Percentiles rank a stretch among this genome's conserved stretches.
These are phyloP conservation scores for Sugiyamaella japonica DNA, from an alignment of 1,139 yeast species.

Conservation along the genomic window DNA sequence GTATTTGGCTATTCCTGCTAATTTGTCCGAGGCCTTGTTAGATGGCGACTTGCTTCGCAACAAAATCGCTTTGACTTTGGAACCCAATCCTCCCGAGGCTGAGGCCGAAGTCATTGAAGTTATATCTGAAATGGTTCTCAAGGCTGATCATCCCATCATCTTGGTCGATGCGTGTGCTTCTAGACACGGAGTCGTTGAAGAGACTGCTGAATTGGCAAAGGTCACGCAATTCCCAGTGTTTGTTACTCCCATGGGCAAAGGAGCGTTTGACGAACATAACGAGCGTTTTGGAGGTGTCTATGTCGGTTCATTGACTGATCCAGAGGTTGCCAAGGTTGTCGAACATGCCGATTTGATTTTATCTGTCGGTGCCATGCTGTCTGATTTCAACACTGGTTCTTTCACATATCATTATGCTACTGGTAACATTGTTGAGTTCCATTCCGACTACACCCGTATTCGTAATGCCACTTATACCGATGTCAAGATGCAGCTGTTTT, in stretches of 20 bases:
- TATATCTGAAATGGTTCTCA: conserved; percentile 52
- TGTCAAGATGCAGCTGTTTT: conserved; percentile 71
- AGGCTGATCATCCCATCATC: conserved; percentile 67
- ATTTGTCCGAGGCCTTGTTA: conserved; percentile 66
- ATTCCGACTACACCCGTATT: conserved; percentile 81
- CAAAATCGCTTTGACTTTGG: conserved; percentile 63
- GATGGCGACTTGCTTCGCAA: conserved; percentile 56
- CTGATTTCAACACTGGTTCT: conserved; percentile 89
- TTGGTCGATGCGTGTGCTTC: conserved; percentile 87
- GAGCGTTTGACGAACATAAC: conserved; percentile 70
- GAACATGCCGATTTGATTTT: conserved; percentile 75
- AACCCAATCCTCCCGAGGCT: conserved; percentile 65
- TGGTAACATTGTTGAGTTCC: conserved; percentile 80
- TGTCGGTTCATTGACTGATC: conserved; percentile 75
- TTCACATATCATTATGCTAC: conserved; percentile 81
- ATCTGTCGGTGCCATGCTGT: conserved; percentile 77
- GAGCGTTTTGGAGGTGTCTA: conserved; percentile 84
- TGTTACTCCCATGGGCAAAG: conserved; percentile 91
- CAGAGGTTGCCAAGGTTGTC: conserved; percentile 73
- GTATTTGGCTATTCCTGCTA: conserved; percentile 79
- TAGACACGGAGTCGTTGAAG: conserved; percentile 67
- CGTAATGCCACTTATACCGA: conserved; percentile 74
- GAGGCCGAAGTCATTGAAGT: conserved; percentile 69
- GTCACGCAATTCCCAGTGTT: conserved; percentile 78
- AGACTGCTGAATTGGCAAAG: conserved; percentile 62